Percentiles rank a stretch among this genome's conserved stretches.
These are phyloP conservation scores for Pyrrhoderma lamaoense DNA, from an alignment of 1,284 basidiomycete species.

Conservation along the genomic window DNA sequence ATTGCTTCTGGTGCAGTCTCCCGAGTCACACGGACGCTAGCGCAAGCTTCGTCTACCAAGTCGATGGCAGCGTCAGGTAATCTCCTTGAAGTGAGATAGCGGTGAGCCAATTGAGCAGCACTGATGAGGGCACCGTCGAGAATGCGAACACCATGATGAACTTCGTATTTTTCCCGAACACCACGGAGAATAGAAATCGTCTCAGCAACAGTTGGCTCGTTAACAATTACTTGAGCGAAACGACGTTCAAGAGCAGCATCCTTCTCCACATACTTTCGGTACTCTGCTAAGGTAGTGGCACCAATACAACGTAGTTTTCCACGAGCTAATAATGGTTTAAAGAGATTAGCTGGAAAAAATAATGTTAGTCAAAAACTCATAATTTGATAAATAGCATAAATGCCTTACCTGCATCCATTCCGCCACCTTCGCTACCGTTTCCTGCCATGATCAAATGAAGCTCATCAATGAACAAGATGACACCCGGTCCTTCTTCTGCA, in stretches of 20 bases:
- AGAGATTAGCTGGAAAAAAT: slow-evolving; percentile 86
- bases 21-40: slow-evolving; percentile 83
- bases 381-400: not conserved
- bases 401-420: slow-evolving; percentile 82
- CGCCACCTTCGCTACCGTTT: slow-evolving; percentile 63
- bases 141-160: slow-evolving; percentile 88
- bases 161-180: slow-evolving; percentile 77
- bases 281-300: slow-evolving; percentile 91
- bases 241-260: slow-evolving; percentile 92
- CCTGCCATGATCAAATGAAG: slow-evolving; percentile 90
- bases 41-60: slow-evolving; percentile 89
- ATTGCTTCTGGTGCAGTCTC: slow-evolving; percentile 95
- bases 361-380: slow-evolving; percentile 26
- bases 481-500: slow-evolving; percentile 70
- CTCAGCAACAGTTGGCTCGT: slow-evolving; percentile 87
- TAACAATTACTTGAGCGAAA: slow-evolving; percentile 91
- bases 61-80: slow-evolving; percentile 92
- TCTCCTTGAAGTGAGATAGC: slow-evolving; percentile 84
- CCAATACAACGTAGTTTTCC: slow-evolving; percentile 90
- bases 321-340: slow-evolving; percentile 86
- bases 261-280: slow-evolving; percentile 93
- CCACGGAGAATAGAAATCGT: slow-evolving; percentile 92
- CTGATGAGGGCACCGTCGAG: slow-evolving; percentile 86
- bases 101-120: slow-evolving; percentile 89
- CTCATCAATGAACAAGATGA: slow-evolving; percentile 96